phyloP scores from a whole-genome alignment of 2,329 filamentous ascomycete genomes.

The Diplodia mutila region DNA sequence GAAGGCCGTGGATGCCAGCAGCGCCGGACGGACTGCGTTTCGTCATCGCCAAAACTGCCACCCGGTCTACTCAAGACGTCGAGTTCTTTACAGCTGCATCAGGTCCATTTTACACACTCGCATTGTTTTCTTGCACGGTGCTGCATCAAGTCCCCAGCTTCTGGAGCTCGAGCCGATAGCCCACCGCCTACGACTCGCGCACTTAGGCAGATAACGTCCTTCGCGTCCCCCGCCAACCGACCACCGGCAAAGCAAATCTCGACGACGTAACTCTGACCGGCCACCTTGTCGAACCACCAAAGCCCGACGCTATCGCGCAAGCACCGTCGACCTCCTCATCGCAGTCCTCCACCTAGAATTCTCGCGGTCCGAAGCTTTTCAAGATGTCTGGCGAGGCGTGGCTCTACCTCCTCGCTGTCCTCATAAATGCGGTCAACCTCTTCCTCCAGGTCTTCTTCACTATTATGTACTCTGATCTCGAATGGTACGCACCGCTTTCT shows the following conservation, averaged over 20 bases:
- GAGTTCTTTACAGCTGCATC: neutral
- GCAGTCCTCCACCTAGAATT: neutral
- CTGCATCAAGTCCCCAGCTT: slow-evolving; percentile 4
- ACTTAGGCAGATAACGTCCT: slow-evolving; percentile 23
- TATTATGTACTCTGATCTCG: slow-evolving; percentile 99
- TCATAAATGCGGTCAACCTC: slow-evolving; percentile 99
- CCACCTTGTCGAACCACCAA: slow-evolving; percentile 3
- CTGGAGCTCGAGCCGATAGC: slow-evolving; percentile 5
- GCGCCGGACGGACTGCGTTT: slow-evolving; percentile 11
- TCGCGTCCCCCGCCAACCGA: slow-evolving; percentile 26
- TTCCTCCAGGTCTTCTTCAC: slow-evolving; percentile 99
- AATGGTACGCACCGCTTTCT: slow-evolving; percentile 77
- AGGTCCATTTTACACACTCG: neutral
- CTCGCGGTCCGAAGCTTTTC: slow-evolving; percentile 29
- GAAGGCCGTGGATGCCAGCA: slow-evolving; percentile 12
- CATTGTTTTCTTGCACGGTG: slow-evolving; percentile 7
- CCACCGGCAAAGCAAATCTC: slow-evolving; percentile 24
- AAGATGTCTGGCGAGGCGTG: slow-evolving; percentile 97
- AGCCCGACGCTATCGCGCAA: slow-evolving; percentile 2
- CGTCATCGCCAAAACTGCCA: slow-evolving; percentile 16
- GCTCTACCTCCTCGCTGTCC: slow-evolving; percentile 95
- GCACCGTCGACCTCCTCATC: neutral
- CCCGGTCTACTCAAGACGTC: neutral
- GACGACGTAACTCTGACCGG: slow-evolving; percentile 16
- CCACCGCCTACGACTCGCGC: slow-evolving; percentile 15